A percentile compares a stretch with the other conserved stretches of the same genome.
These are phyloP conservation scores for Arabidopsis suecica DNA, from an alignment of 345 rosid species.

Conservation along the genomic window DNA sequence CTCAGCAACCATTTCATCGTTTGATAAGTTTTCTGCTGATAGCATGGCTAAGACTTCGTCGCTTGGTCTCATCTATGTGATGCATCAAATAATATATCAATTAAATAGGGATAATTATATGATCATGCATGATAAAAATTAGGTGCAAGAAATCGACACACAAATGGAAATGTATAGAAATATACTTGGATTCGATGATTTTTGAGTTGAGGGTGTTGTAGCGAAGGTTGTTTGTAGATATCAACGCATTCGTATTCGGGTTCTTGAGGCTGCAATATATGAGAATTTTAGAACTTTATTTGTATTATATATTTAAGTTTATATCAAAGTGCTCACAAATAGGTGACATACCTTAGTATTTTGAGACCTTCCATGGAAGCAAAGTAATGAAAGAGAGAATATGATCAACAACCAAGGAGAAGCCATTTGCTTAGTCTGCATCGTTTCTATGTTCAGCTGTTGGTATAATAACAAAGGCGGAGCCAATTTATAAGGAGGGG, in stretches of 20 bases:
- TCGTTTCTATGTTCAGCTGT: neutral
- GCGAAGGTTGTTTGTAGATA: constrained; percentile 24
- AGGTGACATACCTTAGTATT: neutral
- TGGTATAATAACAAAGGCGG: neutral
- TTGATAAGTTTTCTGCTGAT: neutral
- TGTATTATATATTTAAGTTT: neutral
- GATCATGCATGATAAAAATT: neutral
- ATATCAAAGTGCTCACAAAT: neutral
- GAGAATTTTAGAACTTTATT: neutral
- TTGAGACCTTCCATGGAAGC: neutral
- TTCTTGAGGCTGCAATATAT: constrained; percentile 11
- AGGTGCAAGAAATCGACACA: neutral
- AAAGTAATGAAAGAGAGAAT: constrained; percentile 16
- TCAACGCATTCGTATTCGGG: constrained; percentile 13
- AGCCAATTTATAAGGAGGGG: too few relatives aligned
- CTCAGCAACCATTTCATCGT: neutral
- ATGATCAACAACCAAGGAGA: neutral
- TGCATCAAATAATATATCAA: constrained; percentile 8
- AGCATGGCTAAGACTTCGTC: constrained; percentile 17
- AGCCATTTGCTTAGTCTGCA: neutral
- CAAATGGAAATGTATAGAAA: neutral
- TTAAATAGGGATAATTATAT: neutral
- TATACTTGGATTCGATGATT: constrained; percentile 26
- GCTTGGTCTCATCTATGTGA: constrained; percentile 21
- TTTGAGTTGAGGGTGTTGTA: constrained; percentile 1